Evolutionary conservation across 2,329 filamentous ascomycete species (phyloP), one percentile per base, ranked within the genome.

Genomic region (Neurospora crassa): DNA sequence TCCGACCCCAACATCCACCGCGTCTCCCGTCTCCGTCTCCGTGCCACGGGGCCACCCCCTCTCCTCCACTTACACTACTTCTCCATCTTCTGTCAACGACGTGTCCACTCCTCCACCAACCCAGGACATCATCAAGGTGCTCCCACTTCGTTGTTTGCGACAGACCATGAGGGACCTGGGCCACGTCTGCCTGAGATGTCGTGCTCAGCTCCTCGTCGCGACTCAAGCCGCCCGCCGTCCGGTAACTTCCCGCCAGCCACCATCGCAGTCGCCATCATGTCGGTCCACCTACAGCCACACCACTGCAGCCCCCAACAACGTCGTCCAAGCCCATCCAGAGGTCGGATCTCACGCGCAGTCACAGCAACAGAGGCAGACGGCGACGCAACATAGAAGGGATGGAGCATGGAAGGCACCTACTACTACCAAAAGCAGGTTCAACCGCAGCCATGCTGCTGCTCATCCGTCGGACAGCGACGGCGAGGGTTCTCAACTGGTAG

Each of bases 171-270:
- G 73, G 42, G 74, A 76, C 67, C 71, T 76, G 24, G 73, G 73
- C 42, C 72, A 72, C 41, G 72, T 77, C 45, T 77, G 76, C 63
- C 71, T 77, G 59, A 72, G 74, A 67, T 77, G 76, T 53, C 74
- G 73, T 20, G 43, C 74, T 63, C 67, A 69, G 42, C 71, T 73
- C n/a, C 71, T 76, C 29, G 68, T 73, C 29, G 69, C 73, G 29
- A 24, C 63, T 73, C 34, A 72, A 63, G 41, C 41, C 69, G 37
- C 70, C 43, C 16, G 43, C 68, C 34, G 68, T 53, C 53, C 68
- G 42, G n/a, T n/a, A 5, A 63, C 43, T 37, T 29, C 34, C 34
- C 43, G 41, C 18, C 68, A n/a, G 43, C 34, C 53, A 69, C 68
- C 69, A 24, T 67, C 40, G 40, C 40, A 40, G 11, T 12, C 24